Base-by-base conservation (phyloP, 257 asterid genomes). In the Solanum virginianum region DNA sequence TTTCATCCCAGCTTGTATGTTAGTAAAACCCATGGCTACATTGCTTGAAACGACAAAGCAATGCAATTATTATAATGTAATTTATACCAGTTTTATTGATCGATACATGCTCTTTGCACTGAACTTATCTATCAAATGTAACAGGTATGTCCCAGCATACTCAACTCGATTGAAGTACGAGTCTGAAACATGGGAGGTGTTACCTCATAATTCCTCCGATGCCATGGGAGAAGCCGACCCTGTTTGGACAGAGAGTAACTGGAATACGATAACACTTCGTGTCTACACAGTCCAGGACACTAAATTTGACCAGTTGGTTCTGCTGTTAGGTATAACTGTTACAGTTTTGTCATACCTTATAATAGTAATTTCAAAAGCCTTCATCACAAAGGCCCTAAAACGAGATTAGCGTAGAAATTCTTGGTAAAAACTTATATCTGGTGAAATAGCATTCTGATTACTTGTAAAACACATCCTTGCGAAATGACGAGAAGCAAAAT, bases 221-320 rank as follows among this genome's bases (percentile, higher is more conserved):
- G 18, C 18, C n/a, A 88, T 88, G 92, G 92, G 87, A 15, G 81
- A 32, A 41, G 90, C 88, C 9, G 99, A 96, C 85, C 95, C 98
- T 0, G 91, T 97, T 53, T 97, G 99, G 99, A 94, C 99, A 0
- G 99, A 97, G 90, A 97, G 99, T 87, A 97, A 97, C 87, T 97
- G 98, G 98, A 94, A 94, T 56, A 80, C 72, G 1, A 91, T 94
- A 83, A 89, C 80, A 18, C 90, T 97, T 80, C 90, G 96, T 79
- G 91, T 90, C 69, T 97, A 94, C 89, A 84, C 90, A 8, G 93
- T 93, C 75, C 98, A 95, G 83, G 89, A 75, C 22, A 83, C 90
- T 80, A 39, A 92, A 63, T 93, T 89, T 62, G 98, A 97, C 88
- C 88, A 88, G 53, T 60, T 84, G 93, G 36, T 97, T 80, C 89